Evolutionary conservation across 2,329 filamentous ascomycete species (phyloP).

Genomic region (Pestalotiopsis sp.): DNA sequence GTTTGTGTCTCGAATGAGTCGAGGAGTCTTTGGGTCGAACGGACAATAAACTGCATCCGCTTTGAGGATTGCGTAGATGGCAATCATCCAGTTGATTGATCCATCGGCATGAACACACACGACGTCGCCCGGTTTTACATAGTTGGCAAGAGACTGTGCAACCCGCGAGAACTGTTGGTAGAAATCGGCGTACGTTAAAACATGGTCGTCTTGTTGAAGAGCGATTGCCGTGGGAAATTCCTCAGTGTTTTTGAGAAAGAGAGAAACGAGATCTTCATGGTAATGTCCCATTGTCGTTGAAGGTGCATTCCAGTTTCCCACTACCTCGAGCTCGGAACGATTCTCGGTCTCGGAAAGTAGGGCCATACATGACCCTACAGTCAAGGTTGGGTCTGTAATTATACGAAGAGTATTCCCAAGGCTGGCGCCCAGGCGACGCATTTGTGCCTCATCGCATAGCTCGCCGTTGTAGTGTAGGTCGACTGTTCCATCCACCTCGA

Average conservation of each 20-base stretch:
- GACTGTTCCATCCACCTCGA: background rate
- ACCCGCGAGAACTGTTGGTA: background rate
- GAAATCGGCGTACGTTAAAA: slow-evolving; percentile 11
- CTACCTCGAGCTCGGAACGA: too few relatives aligned
- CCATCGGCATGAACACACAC: slow-evolving; percentile 37
- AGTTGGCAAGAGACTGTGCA: slow-evolving; percentile 11
- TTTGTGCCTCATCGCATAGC: background rate
- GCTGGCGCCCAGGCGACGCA: background rate
- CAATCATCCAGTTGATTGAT: slow-evolving; percentile 36
- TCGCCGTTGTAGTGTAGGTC: background rate
- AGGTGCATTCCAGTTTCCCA: too few relatives aligned
- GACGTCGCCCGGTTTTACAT: slow-evolving; percentile 25
- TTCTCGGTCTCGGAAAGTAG: too few relatives aligned
- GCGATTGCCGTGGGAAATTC: background rate
- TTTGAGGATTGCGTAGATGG: slow-evolving; percentile 36
- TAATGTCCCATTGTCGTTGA: too few relatives aligned
- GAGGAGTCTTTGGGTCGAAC: slow-evolving; percentile 27
- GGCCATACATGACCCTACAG: too few relatives aligned
- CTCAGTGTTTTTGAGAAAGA: too few relatives aligned
- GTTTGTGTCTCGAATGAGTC: background rate
- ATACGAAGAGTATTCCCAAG: too few relatives aligned
- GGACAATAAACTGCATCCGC: slow-evolving; percentile 32
- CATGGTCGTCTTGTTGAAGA: background rate
- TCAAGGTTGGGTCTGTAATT: too few relatives aligned
- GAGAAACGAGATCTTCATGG: too few relatives aligned